phyloP scores from a whole-genome alignment of 331 rosid genomes.

The Pyrus hybrid region DNA sequence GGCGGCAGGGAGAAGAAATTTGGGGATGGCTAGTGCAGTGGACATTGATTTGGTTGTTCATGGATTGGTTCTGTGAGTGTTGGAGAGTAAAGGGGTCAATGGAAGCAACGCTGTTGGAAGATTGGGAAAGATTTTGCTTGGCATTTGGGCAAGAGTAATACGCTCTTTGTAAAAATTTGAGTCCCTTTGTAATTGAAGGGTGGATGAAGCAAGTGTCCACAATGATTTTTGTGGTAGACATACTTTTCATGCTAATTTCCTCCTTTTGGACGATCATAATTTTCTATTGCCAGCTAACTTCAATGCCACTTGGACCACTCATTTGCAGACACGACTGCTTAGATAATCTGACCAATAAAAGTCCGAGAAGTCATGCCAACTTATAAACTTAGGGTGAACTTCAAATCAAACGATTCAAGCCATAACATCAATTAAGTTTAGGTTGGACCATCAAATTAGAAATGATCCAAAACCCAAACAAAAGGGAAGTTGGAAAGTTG shows the following conservation, averaged over 20 bases:
- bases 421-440: too few species aligned
- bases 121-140: neutral
- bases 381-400: too few species aligned
- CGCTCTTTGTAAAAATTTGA: neutral
- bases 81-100: neutral
- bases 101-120: neutral
- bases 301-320: neutral
- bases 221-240: neutral
- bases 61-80: neutral
- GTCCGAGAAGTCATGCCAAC: too few species aligned
- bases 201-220: neutral
- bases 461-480: neutral
- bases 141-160: neutral
- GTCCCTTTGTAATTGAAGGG: neutral
- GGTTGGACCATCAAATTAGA: neutral
- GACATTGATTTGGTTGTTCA: constrained; percentile 24
- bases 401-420: neutral
- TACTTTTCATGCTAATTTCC: neutral
- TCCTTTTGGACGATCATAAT: neutral
- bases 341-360: too few species aligned
- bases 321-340: neutral
- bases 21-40: neutral
- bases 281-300: neutral
- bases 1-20: neutral
- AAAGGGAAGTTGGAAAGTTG: neutral